These are phyloP conservation scores for Dipteronia dyeriana DNA, from an alignment of 345 rosid species.

Conservation along the genomic window DNA sequence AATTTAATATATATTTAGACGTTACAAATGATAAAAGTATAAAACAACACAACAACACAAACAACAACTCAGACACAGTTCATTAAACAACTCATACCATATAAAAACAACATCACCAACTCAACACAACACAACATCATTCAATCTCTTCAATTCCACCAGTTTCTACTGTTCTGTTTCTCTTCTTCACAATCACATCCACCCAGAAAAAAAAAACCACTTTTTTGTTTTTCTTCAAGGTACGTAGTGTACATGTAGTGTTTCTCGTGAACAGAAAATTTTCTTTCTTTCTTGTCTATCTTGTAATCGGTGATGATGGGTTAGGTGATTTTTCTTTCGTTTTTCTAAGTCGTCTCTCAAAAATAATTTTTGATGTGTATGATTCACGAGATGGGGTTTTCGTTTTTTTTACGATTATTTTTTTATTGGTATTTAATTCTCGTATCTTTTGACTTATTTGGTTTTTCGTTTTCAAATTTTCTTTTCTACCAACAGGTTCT, in stretches of 20 bases:
- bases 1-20: neutral
- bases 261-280: neutral
- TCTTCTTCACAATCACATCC: too few species aligned
- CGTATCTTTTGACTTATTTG: slow-evolving; percentile 28
- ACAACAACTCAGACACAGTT: neutral
- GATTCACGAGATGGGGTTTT: slow-evolving; percentile 22
- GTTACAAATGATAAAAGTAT: neutral
- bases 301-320: neutral
- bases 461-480: neutral
- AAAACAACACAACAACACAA: neutral
- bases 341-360: neutral
- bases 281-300: neutral
- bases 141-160: neutral
- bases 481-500: slow-evolving; percentile 16
- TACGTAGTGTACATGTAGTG: neutral
- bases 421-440: neutral
- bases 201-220: too few species aligned
- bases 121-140: too few species aligned
- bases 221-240: neutral
- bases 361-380: neutral
- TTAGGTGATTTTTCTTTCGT: neutral
- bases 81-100: slow-evolving; percentile 12
- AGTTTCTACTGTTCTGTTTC: neutral
- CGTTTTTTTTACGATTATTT: neutral
- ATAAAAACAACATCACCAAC: neutral